A percentile compares a stretch with the other conserved stretches of the same genome.
Conservation (phyloP, 2,329 filamentous ascomycete genomes). For the Teratosphaeria epicoccoides region DNA sequence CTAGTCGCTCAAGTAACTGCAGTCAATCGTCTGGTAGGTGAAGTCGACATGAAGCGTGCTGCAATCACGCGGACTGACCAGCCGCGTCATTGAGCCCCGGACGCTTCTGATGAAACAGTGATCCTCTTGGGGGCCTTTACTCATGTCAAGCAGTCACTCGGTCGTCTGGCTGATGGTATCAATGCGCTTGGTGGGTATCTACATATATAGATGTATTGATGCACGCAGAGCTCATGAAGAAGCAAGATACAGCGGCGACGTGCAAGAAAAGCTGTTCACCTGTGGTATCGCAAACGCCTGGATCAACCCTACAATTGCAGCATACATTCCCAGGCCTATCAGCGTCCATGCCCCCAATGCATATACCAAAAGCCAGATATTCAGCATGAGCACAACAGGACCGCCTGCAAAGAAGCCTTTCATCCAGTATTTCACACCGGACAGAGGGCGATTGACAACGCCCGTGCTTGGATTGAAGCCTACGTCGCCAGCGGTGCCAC, state of each 20-base stretch:
- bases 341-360: slow-evolving; percentile 28
- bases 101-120: no score
- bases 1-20: no score
- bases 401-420: slow-evolving; percentile 30
- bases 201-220: background rate
- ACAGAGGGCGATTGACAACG: slow-evolving; percentile 23
- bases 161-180: no score
- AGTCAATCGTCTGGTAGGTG: no score
- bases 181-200: no score
- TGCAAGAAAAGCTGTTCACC: slow-evolving; percentile 9
- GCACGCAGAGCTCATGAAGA: background rate
- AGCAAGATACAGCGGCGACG: slow-evolving; percentile 7
- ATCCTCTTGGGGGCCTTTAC: no score
- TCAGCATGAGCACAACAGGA: slow-evolving; percentile 9
- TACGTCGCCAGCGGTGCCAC: slow-evolving; percentile 29
- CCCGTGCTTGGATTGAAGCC: slow-evolving; percentile 35
- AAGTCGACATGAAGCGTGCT: no score
- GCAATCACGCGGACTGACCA: no score
- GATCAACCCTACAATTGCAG: slow-evolving; percentile 29
- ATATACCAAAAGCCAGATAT: slow-evolving; percentile 29
- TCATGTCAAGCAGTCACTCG: no score
- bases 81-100: no score
- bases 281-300: slow-evolving; percentile 20
- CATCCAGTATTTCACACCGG: slow-evolving; percentile 30
- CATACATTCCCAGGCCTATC: slow-evolving; percentile 31